Conservation (phyloP, 176 grass and related monocot genomes). For the Cymbopogon citratus region DNA sequence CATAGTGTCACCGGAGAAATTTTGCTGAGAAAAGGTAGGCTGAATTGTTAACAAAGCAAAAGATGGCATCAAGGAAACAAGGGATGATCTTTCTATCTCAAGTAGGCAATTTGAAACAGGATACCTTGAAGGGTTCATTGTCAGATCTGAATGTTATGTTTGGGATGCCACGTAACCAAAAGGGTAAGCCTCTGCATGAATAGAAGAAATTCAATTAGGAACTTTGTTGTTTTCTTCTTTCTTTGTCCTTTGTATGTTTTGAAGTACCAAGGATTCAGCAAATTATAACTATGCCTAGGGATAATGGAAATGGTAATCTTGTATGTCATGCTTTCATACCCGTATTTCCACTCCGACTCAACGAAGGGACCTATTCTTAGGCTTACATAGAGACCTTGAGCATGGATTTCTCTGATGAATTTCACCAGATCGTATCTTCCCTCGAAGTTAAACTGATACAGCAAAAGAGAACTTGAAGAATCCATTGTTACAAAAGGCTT, state of each 20-base stretch:
- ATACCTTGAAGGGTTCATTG: constrained; percentile 65
- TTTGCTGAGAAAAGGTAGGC: not conserved
- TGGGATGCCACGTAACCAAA: constrained; percentile 57
- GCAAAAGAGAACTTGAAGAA: not conserved
- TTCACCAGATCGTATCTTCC: constrained; percentile 80
- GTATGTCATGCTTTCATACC: constrained; percentile 38
- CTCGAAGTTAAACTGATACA: constrained; percentile 68
- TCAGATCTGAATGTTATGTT: constrained; percentile 55
- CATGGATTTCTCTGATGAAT: constrained; percentile 80
- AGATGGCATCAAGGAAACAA: not conserved
- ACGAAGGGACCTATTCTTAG: constrained; percentile 84
- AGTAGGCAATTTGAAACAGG: not conserved
- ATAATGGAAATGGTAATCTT: not conserved
- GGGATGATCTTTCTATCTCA: not conserved
- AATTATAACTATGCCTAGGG: not conserved
- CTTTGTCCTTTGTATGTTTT: not conserved
- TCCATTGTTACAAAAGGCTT: not conserved
- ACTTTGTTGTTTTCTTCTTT: not conserved
- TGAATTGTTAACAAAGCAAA: not conserved
- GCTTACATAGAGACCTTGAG: constrained; percentile 78
- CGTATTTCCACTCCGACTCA: constrained; percentile 89
- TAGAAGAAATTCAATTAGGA: constrained; percentile 14
- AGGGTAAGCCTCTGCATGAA: constrained; percentile 58
- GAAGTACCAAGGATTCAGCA: not conserved
- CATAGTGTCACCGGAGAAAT: too few relatives aligned